Evolutionary conservation across 2,329 filamentous ascomycete genomes (phyloP), one percentile per base, ranked within the genome.

Genomic region (Colletotrichum tanaceti): DNA sequence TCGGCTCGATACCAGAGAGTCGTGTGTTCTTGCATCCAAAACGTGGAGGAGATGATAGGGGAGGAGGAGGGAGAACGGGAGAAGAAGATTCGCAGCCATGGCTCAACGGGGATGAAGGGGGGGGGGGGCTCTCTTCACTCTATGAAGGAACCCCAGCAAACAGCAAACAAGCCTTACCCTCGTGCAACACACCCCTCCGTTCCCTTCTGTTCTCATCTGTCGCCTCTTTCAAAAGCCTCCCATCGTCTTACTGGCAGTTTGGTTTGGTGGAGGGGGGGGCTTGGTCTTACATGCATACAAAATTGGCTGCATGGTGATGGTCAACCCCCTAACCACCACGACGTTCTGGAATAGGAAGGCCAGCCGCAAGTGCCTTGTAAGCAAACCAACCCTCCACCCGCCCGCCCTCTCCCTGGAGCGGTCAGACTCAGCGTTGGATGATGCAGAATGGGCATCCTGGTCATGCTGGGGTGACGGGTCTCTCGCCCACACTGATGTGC

Each of bases 201-300:
- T 32, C 49, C 35, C 28, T 28, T 44, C 24, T 58, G 14, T 53
- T 11, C 32, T 20, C 22, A 20, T 43, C 32, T 43, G 14, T 58
- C 54, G 59, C 41, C 41, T 20, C 49, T 14, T 52, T 22, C 10
- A 9, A 44, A 62, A 63, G 32, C 43, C 28, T 38, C 24, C 20
- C 50, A 24, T 44, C 16, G 18, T 66, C 58, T 46, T 38, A 57
- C 59, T 60, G 49, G 46, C 24, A 57, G 58, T 18, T 41, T 44
- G 18, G 24, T n/a, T 5, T 14, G 44, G 22, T n/a, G 50, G 58
- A 49, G 58, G 7, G n/a, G 43, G 22, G 50, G 58, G 58, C 63
- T 32, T 35, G 24, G 60, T 66, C 64, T 66, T 44, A 66, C 64
- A 38, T 58, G 49, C 63, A 65, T 62, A 47, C n/a, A 18, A 62